A percentile compares a stretch with the other conserved stretches of the same genome.
phyloP scores from a whole-genome alignment of 768 basidiomycete genomes.

The Auricularia auricula-judae region DNA sequence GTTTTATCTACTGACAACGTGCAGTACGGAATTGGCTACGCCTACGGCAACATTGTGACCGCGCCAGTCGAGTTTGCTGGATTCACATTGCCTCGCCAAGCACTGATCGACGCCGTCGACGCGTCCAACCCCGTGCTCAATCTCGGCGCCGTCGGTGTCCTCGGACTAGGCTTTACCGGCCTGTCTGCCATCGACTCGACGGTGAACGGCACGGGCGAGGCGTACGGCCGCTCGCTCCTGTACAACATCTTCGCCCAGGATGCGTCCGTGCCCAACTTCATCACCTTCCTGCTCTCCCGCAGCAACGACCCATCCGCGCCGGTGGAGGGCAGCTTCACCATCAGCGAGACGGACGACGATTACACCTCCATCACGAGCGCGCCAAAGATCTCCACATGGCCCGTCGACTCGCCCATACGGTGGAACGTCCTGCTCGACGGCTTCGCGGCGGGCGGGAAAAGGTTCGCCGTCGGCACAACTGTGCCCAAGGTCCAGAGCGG shows the following conservation, averaged over 20 bases:
- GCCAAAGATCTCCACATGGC: conserved; percentile 63
- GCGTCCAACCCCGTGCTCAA: conserved; percentile 64
- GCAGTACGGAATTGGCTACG: conserved; percentile 79
- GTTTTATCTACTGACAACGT: background rate
- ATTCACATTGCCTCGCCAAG: conserved; percentile 55
- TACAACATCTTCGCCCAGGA: conserved; percentile 68
- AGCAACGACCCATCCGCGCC: conserved; percentile 39
- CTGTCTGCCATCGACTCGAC: conserved; percentile 61
- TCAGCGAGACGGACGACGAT: conserved; percentile 59
- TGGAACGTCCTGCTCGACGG: conserved; percentile 76
- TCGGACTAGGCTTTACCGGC: conserved; percentile 68
- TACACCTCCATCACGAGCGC: conserved; percentile 51
- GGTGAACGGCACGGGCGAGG: conserved; percentile 44
- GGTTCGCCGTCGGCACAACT: conserved; percentile 39
- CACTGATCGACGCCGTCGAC: conserved; percentile 49
- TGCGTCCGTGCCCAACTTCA: conserved; percentile 63
- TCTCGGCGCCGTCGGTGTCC: conserved; percentile 61
- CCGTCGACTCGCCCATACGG: conserved; percentile 44
- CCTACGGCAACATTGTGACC: conserved; percentile 50
- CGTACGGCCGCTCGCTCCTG: conserved; percentile 54
- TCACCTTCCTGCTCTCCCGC: conserved; percentile 65
- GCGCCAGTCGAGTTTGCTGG: conserved; percentile 59
- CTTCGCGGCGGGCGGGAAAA: conserved; percentile 45
- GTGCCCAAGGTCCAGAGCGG: conserved; percentile 50
- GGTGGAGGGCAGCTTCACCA: conserved; percentile 57